phyloP scores from a whole-genome alignment of 495 filamentous ascomycete species.

The Clavariopsis aquatica region DNA sequence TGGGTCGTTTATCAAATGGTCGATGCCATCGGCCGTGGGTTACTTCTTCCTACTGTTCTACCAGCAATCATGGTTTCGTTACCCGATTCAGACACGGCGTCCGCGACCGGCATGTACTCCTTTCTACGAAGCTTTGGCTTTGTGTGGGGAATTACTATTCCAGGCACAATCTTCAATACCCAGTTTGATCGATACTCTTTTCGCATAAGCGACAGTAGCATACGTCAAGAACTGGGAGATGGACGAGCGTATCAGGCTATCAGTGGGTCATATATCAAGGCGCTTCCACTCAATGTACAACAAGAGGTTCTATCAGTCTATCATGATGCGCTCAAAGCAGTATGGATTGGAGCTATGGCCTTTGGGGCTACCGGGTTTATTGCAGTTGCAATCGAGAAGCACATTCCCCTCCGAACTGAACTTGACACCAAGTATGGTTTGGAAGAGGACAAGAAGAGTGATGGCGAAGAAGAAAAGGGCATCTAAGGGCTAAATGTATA shows the following conservation, averaged over 20 bases:
- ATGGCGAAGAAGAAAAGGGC: not conserved
- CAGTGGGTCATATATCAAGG: not conserved
- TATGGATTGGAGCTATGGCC: conserved; percentile 13
- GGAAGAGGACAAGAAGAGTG: not conserved
- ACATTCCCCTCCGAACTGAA: conserved; percentile 4
- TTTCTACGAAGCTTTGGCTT: conserved; percentile 25
- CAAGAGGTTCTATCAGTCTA: conserved; percentile 10
- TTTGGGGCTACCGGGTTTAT: conserved; percentile 27
- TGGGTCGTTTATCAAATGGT: conserved; percentile 16
- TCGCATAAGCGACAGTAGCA: conserved; percentile 9
- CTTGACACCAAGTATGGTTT: conserved; percentile 4
- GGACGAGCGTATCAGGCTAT: conserved; percentile 15
- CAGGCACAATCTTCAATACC: conserved; percentile 24
- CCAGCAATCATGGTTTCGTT: conserved; percentile 23
- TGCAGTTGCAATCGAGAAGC: conserved; percentile 37
- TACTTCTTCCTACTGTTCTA: conserved; percentile 9
- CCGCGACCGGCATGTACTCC: conserved; percentile 10
- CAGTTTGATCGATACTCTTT: not conserved
- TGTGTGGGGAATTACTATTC: conserved; percentile 29
- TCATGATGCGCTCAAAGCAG: conserved; percentile 5
- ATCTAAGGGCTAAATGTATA: too few relatives aligned
- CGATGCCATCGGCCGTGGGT: conserved; percentile 2
- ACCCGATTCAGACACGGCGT: conserved; percentile 3
- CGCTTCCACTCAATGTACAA: not conserved
- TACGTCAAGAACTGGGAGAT: not conserved